Percentiles rank a stretch among this genome's conserved stretches.
Evolutionary conservation across 768 basidiomycete genomes (phyloP).

Genomic region (Leucosporidium creatinivorum): DNA sequence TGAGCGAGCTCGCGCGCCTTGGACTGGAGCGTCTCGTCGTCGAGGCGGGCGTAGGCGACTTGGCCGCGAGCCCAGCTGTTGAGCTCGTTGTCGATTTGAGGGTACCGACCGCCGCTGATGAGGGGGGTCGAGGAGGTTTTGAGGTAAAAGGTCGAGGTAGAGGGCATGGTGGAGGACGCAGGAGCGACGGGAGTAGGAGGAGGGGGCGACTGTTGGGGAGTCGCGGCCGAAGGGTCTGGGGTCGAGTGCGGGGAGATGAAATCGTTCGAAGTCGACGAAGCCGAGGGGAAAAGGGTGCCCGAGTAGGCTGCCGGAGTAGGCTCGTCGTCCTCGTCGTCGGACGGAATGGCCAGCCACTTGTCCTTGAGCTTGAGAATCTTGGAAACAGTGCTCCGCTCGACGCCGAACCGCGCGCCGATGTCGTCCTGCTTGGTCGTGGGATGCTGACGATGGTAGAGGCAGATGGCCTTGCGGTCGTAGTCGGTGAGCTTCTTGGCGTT

Average conservation of each 20-base stretch:
- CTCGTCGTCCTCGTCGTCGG: slow-evolving; percentile 43
- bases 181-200: slow-evolving; percentile 16
- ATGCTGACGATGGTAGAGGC: slow-evolving; percentile 56
- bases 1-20: slow-evolving; percentile 64
- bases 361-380: slow-evolving; percentile 75
- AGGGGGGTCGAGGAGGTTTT: slow-evolving; percentile 36
- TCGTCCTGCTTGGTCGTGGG: slow-evolving; percentile 73
- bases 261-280: slow-evolving; percentile 42
- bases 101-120: slow-evolving; percentile 46
- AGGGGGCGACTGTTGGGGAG: background rate
- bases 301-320: background rate
- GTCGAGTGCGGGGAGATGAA: slow-evolving; percentile 59
- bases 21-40: slow-evolving; percentile 58
- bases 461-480: slow-evolving; percentile 67
- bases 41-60: slow-evolving; percentile 45
- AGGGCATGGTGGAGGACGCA: background rate
- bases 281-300: background rate
- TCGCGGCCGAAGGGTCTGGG: slow-evolving; percentile 42
- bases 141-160: background rate
- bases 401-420: slow-evolving; percentile 64
- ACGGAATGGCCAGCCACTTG: slow-evolving; percentile 63
- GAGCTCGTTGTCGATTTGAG: slow-evolving; percentile 54
- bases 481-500: slow-evolving; percentile 51
- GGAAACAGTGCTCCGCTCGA: slow-evolving; percentile 88
- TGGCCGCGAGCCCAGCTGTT: slow-evolving; percentile 25